Evolutionary conservation across 257 asterid genomes (phyloP), one percentile per base, ranked within the genome.

Genomic region (Forsythia suspensa): DNA sequence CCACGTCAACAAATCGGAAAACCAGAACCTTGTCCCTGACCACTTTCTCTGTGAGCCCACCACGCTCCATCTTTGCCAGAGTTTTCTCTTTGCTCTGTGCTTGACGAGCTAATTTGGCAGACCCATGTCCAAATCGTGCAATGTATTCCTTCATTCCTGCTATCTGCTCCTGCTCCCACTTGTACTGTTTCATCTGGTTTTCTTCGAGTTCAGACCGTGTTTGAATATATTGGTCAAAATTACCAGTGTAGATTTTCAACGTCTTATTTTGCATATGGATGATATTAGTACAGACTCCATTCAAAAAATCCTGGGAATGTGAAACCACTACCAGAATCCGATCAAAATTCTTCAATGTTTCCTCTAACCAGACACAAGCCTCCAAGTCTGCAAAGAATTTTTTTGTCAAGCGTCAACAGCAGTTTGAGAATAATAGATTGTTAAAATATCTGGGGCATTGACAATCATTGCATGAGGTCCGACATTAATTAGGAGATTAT

Each of bases 151-250:
- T 96, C 98, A 96, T 96, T 0, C 85, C 76, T 7, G 99, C 74
- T 77, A 96, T 96, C 88, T 94, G 99, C 83, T 96, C 99, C 85
- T 92, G 99, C 88, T 96, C 98, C 99, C 99, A 96, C 83, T 89
- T 94, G 87, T 89, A 96, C 41, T 94, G 98, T 81, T 96, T 96
- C 99, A 96, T 96, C 80, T 96, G 99, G 82, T 96, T 96, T 86
- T 94, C 99, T 83, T 96, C 99, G 12, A 94, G 93, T 75, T 96
- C 99, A 20, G 96, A 39, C 4, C 99, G 97, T 70, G 99, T 96
- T 82, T 96, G 98, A 72, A 94, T 85, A 73, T 94, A 96, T 74
- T 94, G 98, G 84, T 96, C 99, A 77, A 72, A 96, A 77, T 96
- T 96, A 75, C 99, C 99, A 20, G 96, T 80, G 78, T 96, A 94